Evolutionary conservation across 768 basidiomycete genomes (phyloP).

Genomic region (Tephrocybe rancida): DNA sequence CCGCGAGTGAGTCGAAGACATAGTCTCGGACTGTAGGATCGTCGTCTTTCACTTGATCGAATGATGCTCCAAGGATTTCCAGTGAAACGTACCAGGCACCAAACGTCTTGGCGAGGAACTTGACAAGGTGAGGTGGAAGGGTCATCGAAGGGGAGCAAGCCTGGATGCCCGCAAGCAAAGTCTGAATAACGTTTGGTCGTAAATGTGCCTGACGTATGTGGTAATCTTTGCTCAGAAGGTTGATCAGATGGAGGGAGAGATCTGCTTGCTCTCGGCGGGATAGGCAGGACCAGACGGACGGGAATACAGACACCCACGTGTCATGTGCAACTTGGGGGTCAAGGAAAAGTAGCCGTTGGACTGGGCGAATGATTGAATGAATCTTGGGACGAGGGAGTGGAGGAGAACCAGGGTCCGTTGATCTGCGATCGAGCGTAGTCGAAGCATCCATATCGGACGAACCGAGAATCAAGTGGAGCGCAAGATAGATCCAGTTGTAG

Average conservation of each 20-base stretch:
- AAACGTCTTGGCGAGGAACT: conserved; percentile 95
- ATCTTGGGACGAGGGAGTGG: conserved; percentile 44
- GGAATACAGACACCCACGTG: conserved; percentile 88
- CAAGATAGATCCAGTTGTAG: conserved; percentile 92
- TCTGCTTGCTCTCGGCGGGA: conserved; percentile 87
- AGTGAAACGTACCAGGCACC: conserved; percentile 93
- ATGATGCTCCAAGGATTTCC: conserved; percentile 81
- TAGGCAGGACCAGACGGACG: conserved; percentile 83
- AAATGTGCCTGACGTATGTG: conserved; percentile 87
- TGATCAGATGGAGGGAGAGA: conserved; percentile 86
- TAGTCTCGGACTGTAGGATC: conserved; percentile 80
- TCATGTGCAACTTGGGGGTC: conserved; percentile 79
- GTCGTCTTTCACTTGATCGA: conserved; percentile 80
- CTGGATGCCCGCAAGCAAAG: conserved; percentile 81
- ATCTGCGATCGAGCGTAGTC: conserved; percentile 41
- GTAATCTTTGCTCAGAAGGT: conserved; percentile 90
- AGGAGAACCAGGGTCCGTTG: conserved; percentile 29
- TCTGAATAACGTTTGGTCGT: conserved; percentile 92
- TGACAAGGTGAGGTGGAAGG: conserved; percentile 92
- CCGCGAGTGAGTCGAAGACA: conserved; percentile 88
- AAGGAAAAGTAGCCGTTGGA: conserved; percentile 81
- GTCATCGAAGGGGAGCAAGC: conserved; percentile 87
- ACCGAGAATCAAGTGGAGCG: conserved; percentile 86
- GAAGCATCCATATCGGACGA: conserved; percentile 47
- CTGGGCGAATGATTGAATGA: conserved; percentile 67